Evolutionary conservation across 495 filamentous ascomycete genomes (phyloP).

Genomic region (Thermothielavioides terrestris): DNA sequence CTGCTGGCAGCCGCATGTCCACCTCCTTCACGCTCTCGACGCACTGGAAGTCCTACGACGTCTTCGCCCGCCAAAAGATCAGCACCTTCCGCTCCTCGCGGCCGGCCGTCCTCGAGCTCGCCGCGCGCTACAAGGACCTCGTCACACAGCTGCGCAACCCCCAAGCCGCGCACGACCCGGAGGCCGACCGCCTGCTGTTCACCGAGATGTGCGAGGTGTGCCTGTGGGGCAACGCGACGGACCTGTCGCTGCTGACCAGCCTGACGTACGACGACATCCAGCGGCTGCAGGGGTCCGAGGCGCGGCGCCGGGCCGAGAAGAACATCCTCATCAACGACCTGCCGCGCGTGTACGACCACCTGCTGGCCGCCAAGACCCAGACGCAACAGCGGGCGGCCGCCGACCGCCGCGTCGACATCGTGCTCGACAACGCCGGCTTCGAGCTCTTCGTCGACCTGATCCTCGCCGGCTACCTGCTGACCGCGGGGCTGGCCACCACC

Average conservation of each 20-base stretch:
- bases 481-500: slow-evolving; percentile 69
- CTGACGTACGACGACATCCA: slow-evolving; percentile 94
- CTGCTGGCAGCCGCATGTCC: slow-evolving; percentile 66
- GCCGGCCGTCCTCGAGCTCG: slow-evolving; percentile 82
- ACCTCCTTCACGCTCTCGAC: slow-evolving; percentile 66
- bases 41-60: slow-evolving; percentile 88
- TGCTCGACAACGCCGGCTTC: slow-evolving; percentile 94
- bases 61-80: slow-evolving; percentile 87
- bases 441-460: slow-evolving; percentile 93
- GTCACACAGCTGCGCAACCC: slow-evolving; percentile 57
- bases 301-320: slow-evolving; percentile 71
- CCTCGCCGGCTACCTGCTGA: slow-evolving; percentile 79
- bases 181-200: slow-evolving; percentile 72
- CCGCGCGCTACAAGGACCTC: slow-evolving; percentile 73
- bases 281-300: slow-evolving; percentile 81
- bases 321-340: slow-evolving; percentile 88
- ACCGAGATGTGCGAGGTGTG: slow-evolving; percentile 94
- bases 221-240: slow-evolving; percentile 96
- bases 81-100: slow-evolving; percentile 88
- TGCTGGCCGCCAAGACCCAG: slow-evolving; percentile 58
- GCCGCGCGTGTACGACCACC: slow-evolving; percentile 56
- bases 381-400: slow-evolving; percentile 24
- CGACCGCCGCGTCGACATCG: slow-evolving; percentile 74
- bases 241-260: slow-evolving; percentile 80
- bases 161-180: slow-evolving; percentile 42